Base-by-base conservation (phyloP, 1,139 yeast genomes). In the Ogataea hybrid region DNA sequence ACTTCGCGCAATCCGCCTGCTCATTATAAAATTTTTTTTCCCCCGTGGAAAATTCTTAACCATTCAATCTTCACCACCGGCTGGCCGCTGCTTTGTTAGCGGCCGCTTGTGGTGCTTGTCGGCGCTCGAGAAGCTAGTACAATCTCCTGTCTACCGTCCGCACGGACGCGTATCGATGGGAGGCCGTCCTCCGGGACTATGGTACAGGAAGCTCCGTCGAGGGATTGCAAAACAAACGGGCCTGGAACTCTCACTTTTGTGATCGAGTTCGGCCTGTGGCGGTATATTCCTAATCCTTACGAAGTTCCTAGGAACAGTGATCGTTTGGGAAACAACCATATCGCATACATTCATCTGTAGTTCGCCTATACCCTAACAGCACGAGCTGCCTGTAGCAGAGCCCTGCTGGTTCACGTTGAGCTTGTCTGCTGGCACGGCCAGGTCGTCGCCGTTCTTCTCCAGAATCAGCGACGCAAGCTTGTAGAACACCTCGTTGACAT, bases 281-380 rank as follows among this genome's bases (percentile, higher is more conserved):
- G 77, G 84, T 87, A 84, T 84, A 84, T 84, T 84, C 94, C 94
- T 84, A 82, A 72, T 81, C 92, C 76, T 85, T 83, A 81, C 87
- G 89, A 73, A 84, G 81, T 85, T 69, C 80, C 56, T 50, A 52
- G 76, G 77, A 85, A 76, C 87, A 76, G 68, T 84, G 75, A 79
- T 81, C 89, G 84, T 76, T 81, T 81, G 89, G 84, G 92, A 82
- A 82, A 83, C 62, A 84, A 83, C 90, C 89, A 83, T 83, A 85
- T 81, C 77, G 89, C 88, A 70, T 62, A 83, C 88, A 83, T 73
- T 51, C 54, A 38, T 39, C 20, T 17, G 32, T 34, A 37, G 39
- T 28, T 28, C 18, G 11, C 18, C 18, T 28, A 38, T 32, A 25
- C 20, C 25, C 32, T 50, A 58, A 48, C 63, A 58, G 48, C 63